Base-by-base conservation (phyloP, 169 alveolate genomes). In the Plasmodium vinckei region DNA sequence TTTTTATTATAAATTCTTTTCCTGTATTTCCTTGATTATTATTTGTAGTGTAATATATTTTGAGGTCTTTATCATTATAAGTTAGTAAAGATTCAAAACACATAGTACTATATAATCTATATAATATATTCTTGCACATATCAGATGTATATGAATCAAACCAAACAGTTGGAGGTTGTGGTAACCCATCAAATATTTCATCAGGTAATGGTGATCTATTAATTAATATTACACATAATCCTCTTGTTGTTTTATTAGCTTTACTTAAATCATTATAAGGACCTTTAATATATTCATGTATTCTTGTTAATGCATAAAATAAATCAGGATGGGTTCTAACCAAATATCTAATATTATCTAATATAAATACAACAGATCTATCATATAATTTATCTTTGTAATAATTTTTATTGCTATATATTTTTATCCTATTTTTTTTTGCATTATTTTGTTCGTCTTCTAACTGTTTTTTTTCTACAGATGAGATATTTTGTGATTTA, bases 141-240 rank as follows among this genome's bases (percentile, higher is more conserved):
- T 86, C 87, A 23, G 91, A 53, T 15, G 91, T 59, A 21, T 86
- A 86, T 1, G 91, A 70, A 53, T 86, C 91, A 86, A 86, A 86
- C 91, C 91, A 86, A 15, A 86, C 91, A 0, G 91, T 86, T 42
- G 91, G 91, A 1, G 91, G 91, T 69, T 86, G 91, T 0, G 91
- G 91, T 10, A 86, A 27, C 0, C 91, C 91, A 60, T 86, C 91
- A 47, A 86, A 86, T 3, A 86, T 86, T 70, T 86, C 91, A 47
- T 86, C 91, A 10, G 91, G 91, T 61, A 86, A 60, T 64, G 91
- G 91, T 7, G 91, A 86, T 10, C 91, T 46, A 61, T 86, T 86
- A 15, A 86, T 86, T 70, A 86, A 72, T 23, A 86, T 86, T 21
- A 86, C 53, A 39, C 91, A 64, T 1, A 86, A 39, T 0, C 91